Evolutionary conservation across 257 asterid species (phyloP), one percentile per base, ranked within the genome.

Genomic region (Solanum stenotomum): DNA sequence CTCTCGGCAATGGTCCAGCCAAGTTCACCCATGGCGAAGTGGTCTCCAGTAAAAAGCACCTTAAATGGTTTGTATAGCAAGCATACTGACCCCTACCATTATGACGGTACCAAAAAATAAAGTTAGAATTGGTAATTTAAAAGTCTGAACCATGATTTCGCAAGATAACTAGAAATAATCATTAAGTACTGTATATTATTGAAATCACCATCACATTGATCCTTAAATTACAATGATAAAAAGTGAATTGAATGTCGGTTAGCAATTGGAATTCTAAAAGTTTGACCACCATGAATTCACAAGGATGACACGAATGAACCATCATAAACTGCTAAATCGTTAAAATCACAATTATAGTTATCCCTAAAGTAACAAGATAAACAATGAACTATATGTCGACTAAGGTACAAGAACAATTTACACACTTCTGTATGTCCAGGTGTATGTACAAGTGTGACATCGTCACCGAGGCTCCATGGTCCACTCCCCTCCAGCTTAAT

Each of bases 41-140:
- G 98, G 90, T 94, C 96, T 52, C 98, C 97, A 12, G 95, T 94
- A 88, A 93, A 94, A 70, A 94, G 92, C 86, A 91, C 94, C 88
- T 93, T 93, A 87, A 81, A 83, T 44, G 92, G 89, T 91, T 90
- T 90, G 91, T 93, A 93, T 75, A 93, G 91, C 89, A 94, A 90
- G 93, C 96, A 91, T 72, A 94, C 95, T 1, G 94, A 93, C 16
- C 98, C 97, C 98, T 94, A 92, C 77, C 56, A 90, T 92, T 68
- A 68, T 72, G 87, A 46, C 3, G 23, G 34, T 44, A 44, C 14
- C 85, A 81, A 86, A 49, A 67, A n/a, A 85, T 3, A 72, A 61
- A 29, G 38, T 87, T 72, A 77, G 68, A 88, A 67, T 68, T 67
- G 33, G 84, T 70, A 46, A 35, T 71, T 74, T 85, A 87, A 89